Percentiles rank a stretch among this genome's conserved stretches.
Conservation (phyloP, 129 eudicot species). For the Daucus carota region DH1_v3.0 NC_030384.2:43635001-43635500, state of each 20-base stretch:
- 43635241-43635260: constrained; percentile 44
- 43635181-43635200: constrained; percentile 49
- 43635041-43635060: constrained; percentile 37
- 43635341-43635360: constrained; percentile 73
- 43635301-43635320: constrained; percentile 68
- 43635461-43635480: constrained; percentile 49
- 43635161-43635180: constrained; percentile 67
- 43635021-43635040: constrained; percentile 43
- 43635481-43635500: constrained; percentile 46
- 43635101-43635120: background rate
- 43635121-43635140: background rate
- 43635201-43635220: constrained; percentile 62
- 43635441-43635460: constrained; percentile 50
- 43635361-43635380: constrained; percentile 87
- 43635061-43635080: constrained; percentile 45
- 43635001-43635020: constrained; percentile 41
- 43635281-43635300: constrained; percentile 33
- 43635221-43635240: constrained; percentile 33
- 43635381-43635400: constrained; percentile 61
- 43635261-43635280: constrained; percentile 69
- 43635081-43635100: too few species aligned
- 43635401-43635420: constrained; percentile 54
- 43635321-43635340: constrained; percentile 79
- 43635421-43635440: constrained; percentile 54
- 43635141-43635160: background rate